These are phyloP conservation scores for Kwoniella dejecticola DNA, from an alignment of 768 basidiomycete genomes.

Conservation along the genomic window DNA sequence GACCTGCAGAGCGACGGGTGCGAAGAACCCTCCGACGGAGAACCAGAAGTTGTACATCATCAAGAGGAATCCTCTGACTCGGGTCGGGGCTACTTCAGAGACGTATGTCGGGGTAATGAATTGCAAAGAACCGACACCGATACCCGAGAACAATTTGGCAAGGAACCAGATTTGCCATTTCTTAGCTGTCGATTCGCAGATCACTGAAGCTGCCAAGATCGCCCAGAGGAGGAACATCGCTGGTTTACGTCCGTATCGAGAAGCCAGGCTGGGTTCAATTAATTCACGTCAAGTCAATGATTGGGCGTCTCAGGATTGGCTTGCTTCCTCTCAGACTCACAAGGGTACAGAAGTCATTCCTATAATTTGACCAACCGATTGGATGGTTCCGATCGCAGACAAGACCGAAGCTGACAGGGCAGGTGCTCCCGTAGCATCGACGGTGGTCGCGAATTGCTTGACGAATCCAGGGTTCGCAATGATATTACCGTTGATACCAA, in stretches of 20 bases:
- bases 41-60: constrained; percentile 28
- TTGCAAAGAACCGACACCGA: constrained; percentile 26
- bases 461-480: constrained; percentile 37
- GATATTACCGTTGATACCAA: constrained; percentile 36
- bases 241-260: constrained; percentile 24
- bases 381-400: constrained; percentile 29
- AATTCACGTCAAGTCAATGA: not conserved
- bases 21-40: constrained; percentile 19
- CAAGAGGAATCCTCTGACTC: constrained; percentile 25
- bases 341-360: constrained; percentile 32
- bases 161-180: constrained; percentile 30
- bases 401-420: constrained; percentile 23
- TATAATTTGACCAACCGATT: constrained; percentile 36
- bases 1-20: constrained; percentile 20
- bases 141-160: constrained; percentile 25
- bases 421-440: constrained; percentile 4
- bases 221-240: constrained; percentile 31
- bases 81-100: constrained; percentile 23
- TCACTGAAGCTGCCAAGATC: constrained; percentile 17
- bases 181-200: constrained; percentile 28
- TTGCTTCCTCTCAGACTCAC: no score
- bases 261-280: constrained; percentile 16
- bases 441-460: constrained; percentile 24
- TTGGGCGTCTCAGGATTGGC: not conserved
- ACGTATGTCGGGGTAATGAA: constrained; percentile 27